These are phyloP conservation scores for Albugo laibachii DNA, from an alignment of 352 stramenopile species.

Conservation along the genomic window DNA sequence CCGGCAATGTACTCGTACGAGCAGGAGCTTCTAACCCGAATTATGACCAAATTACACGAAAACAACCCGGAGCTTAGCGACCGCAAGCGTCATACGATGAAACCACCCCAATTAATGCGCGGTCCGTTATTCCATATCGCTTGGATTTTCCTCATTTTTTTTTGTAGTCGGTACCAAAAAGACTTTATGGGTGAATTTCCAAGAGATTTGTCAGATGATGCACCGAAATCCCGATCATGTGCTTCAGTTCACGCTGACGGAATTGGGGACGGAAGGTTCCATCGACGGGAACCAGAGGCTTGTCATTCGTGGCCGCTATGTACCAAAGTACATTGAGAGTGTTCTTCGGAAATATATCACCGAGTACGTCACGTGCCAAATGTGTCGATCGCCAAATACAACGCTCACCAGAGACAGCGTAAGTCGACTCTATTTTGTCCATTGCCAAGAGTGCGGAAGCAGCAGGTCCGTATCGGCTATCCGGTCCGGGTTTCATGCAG, in stretches of 20 bases:
- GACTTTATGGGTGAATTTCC: conserved; percentile 98
- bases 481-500: conserved; percentile 95
- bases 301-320: conserved; percentile 95
- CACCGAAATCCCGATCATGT: conserved; percentile 96
- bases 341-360: conserved; percentile 99
- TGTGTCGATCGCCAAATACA: conserved; percentile 97
- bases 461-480: conserved; percentile 94
- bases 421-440: conserved; percentile 94
- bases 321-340: conserved; percentile 98
- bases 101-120: conserved; percentile 78
- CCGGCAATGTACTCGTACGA: conserved; percentile 88
- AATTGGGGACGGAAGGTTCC: conserved; percentile 97
- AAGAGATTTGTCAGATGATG: conserved; percentile 98
- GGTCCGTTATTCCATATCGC: conserved; percentile 5
- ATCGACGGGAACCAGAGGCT: conserved; percentile 98
- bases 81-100: conserved; percentile 87
- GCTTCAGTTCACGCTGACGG: conserved; percentile 97
- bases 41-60: conserved; percentile 87
- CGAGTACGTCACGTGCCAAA: conserved; percentile 99
- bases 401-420: conserved; percentile 93
- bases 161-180: conserved; percentile 87
- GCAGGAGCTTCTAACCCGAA: conserved; percentile 86
- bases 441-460: conserved; percentile 95
- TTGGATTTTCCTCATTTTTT: conserved; percentile 30
- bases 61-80: conserved; percentile 94